phyloP scores from a whole-genome alignment of 306 rosid species.

The Glycine latifolia region DNA sequence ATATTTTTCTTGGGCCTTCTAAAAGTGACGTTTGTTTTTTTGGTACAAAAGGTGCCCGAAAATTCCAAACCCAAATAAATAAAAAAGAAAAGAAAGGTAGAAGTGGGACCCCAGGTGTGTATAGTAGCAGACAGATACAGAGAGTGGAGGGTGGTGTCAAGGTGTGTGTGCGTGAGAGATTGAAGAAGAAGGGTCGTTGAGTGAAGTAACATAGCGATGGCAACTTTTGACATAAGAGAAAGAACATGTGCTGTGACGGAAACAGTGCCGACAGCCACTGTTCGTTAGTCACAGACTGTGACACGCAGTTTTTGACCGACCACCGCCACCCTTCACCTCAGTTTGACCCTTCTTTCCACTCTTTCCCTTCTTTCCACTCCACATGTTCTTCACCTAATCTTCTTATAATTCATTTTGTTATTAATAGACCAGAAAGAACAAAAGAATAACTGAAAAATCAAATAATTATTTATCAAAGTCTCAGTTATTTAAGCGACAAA shows the following conservation, averaged over 20 bases:
- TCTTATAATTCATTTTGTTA: no score
- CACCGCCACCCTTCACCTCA: conserved; percentile 31
- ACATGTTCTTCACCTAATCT: no score
- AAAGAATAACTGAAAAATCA: no score
- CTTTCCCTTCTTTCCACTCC: no score
- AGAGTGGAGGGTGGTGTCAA: not conserved
- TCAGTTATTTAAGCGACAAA: no score
- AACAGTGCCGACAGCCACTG: conserved; percentile 55
- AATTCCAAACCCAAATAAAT: not conserved
- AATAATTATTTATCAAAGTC: no score
- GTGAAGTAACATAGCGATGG: not conserved
- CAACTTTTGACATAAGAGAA: not conserved
- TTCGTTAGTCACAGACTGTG: conserved; percentile 23
- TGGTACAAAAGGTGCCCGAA: not conserved
- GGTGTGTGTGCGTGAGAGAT: not conserved
- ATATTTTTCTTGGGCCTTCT: not conserved
- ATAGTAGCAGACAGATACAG: not conserved
- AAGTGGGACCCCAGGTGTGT: no score
- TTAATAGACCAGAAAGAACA: no score
- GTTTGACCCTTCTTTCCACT: no score
- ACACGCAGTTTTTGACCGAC: conserved; percentile 7
- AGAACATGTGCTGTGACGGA: conserved; percentile 42
- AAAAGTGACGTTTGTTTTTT: not conserved
- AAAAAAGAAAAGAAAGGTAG: not conserved
- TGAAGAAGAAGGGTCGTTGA: no score